Evolutionary conservation across 2,329 filamentous ascomycete species (phyloP), one percentile per base, ranked within the genome.

Genomic region (Penicillium decumbens): DNA sequence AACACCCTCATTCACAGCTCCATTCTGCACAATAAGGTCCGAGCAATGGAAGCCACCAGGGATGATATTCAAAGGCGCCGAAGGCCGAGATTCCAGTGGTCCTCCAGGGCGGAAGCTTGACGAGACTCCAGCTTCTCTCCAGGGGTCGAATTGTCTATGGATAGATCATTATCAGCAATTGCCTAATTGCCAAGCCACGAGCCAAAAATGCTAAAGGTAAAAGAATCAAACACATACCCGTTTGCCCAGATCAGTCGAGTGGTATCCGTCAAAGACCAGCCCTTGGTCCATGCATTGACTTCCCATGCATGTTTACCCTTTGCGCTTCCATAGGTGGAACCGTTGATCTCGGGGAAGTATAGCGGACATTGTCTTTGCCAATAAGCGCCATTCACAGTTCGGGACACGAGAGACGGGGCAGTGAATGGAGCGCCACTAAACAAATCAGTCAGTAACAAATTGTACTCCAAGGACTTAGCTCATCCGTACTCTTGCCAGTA

Each of bases 191-290:
- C 7, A 33, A 33, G 30, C 12, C 29, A n/a, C 3, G 29, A 8
- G 32, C 3, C 6, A 25, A 23, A 8, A 23, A 12, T 3, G 7
- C 4, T 0, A 15, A 24, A 38, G 27, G 3, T 9, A 47, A 12
- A 24, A 18, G 20, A 35, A 8, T 10, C n/a, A 15, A 24, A 15
- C 3, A 54, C 65, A 29, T 62, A 72, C 67, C 77, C 81, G 56
- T 84, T 83, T 5, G 76, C 73, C 71, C 77, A 83, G 24, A 83
- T 71, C 20, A 85, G 66, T 2, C 80, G 75, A 13, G 75, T 77
- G 1, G 75, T 77, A 47, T 79, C 66, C 32, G 72, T 74, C 23
- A 75, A 64, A 49, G 64, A 50, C 82, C 82, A 85, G 28, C 82
- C 82, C 23, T 75, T 70, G 0, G 81, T 84, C 58, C 71, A 72